A percentile compares a stretch with the other conserved stretches of the same genome.
Evolutionary conservation across 2,329 filamentous ascomycete species (phyloP).

Genomic region (Apiospora saccharicola): DNA sequence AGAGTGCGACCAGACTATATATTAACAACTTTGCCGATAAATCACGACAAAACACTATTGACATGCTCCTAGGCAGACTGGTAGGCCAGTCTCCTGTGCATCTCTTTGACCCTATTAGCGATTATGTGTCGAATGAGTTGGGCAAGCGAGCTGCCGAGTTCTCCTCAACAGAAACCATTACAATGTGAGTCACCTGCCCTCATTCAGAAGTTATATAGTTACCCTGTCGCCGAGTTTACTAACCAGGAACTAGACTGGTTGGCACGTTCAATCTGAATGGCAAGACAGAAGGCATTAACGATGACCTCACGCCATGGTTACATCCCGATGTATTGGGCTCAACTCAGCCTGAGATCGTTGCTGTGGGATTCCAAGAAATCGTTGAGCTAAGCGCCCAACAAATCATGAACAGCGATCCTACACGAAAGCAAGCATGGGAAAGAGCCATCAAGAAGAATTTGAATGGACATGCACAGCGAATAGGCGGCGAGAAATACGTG

Average conservation of each 20-base stretch:
- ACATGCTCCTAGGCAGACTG: conserved; percentile 85
- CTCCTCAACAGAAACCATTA: conserved; percentile 75
- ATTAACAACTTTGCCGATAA: conserved; percentile 99
- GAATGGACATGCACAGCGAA: conserved; percentile 72
- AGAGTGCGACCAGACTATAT: conserved; percentile 92
- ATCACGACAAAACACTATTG: conserved; percentile 90
- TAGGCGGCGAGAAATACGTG: conserved; percentile 81
- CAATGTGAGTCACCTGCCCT: conserved; percentile 63
- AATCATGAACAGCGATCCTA: conserved; percentile 97
- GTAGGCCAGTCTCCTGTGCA: conserved; percentile 85
- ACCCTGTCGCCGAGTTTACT: conserved; percentile 29
- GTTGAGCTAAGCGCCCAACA: conserved; percentile 98
- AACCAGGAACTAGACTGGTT: conserved; percentile 55
- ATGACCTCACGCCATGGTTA: conserved; percentile 87
- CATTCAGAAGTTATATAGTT: neutral
- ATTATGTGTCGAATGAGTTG: conserved; percentile 83
- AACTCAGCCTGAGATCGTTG: conserved; percentile 82
- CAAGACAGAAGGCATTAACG: conserved; percentile 75
- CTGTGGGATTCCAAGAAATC: conserved; percentile 95
- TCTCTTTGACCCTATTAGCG: conserved; percentile 93
- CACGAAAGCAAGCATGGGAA: conserved; percentile 87
- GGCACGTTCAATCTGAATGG: conserved; percentile 98
- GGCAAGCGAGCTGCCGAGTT: conserved; percentile 73
- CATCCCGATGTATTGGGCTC: conserved; percentile 68
- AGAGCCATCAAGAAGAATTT: conserved; percentile 78